Base-by-base conservation (phyloP, 2,329 filamentous ascomycete genomes). In the Tolypocladium endophyticum region DNA sequence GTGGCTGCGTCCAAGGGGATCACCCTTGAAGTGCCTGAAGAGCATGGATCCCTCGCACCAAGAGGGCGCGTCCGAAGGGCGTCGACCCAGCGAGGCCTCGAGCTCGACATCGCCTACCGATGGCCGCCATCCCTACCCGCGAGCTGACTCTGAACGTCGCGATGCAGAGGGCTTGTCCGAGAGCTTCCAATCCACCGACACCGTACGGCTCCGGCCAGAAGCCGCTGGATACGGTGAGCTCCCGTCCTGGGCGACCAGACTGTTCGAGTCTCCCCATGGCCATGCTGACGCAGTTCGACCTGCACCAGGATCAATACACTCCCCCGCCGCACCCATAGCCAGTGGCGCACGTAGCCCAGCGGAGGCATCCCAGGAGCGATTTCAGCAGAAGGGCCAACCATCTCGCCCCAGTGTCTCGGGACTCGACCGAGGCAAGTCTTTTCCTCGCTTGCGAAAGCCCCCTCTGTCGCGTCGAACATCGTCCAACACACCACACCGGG, bases 401-500 rank as follows among this genome's bases (percentile, higher is more conserved):
- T 60, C 66, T 35, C 83, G 61, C 76, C 79, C 58, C 68, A 61
- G 60, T n/a, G 78, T 68, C 63, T 77, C 65, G 70, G 72, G 53
- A 68, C 76, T 60, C 43, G 81, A 84, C 58, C 77, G 80, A 64
- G 75, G 78, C 62, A 79, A 79, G 66, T 74, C 75, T 54, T 71
- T 70, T 36, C 65, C 73, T 30, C 79, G 81, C 64, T 79, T 86
- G 18, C 86, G 84, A 71, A 95, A 93, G 71, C 91, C 91, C 23
- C 76, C 82, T 14, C 83, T 93, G 73, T 73, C 83, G 60, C 87
- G 90, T 65, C 87, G 91, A 62, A 80, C 87, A 60, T 93, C 90
- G 1, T 91, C 90, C 30, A 89, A 83, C 60, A 85, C 85, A 47
- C 92, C 91, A 3, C 85, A 93, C 70, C 87, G 90, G 58, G 90